A percentile compares a stretch with the other conserved stretches of the same genome.
Conservation (phyloP, 2,329 filamentous ascomycete genomes). For the Mycosphaerella arachidis region DNA sequence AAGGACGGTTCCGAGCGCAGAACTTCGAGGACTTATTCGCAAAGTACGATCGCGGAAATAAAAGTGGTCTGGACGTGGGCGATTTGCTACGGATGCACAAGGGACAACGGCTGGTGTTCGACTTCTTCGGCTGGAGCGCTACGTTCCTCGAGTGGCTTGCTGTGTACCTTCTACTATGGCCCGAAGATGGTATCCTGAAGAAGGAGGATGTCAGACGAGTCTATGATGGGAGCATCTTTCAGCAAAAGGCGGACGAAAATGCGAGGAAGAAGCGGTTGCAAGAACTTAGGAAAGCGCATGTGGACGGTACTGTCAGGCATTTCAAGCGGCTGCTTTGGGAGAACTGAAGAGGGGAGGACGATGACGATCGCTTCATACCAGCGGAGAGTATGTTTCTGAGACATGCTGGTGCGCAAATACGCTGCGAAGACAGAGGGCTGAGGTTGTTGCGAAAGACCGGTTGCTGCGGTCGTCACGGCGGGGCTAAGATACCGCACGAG, state of each 20-base stretch:
- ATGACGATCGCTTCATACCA: no score
- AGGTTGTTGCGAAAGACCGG: neutral
- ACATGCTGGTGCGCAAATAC: no score
- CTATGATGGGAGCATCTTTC: slow-evolving; percentile 52
- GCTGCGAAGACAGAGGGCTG: no score
- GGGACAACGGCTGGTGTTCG: slow-evolving; percentile 39
- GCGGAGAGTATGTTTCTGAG: no score
- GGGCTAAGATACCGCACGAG: neutral
- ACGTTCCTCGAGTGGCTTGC: slow-evolving; percentile 47
- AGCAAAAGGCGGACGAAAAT: slow-evolving; percentile 38
- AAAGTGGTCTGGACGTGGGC: slow-evolving; percentile 37
- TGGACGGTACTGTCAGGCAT: neutral
- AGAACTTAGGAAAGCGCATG: neutral
- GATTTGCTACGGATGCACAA: slow-evolving; percentile 39
- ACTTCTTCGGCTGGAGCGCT: slow-evolving; percentile 46
- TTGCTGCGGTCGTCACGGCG: neutral
- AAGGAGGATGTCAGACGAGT: slow-evolving; percentile 55
- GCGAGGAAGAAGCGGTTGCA: slow-evolving; percentile 15
- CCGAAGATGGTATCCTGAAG: slow-evolving; percentile 51
- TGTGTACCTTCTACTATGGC: slow-evolving; percentile 53
- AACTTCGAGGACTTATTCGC: slow-evolving; percentile 47
- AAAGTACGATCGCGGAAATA: slow-evolving; percentile 40
- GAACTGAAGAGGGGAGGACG: neutral
- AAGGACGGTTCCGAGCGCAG: slow-evolving; percentile 45
- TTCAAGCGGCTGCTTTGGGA: neutral